A percentile compares a stretch with the other conserved stretches of the same genome.
Evolutionary conservation across 73 alveolate genomes (phyloP).

Genomic region (Tetrahymena thermophila): DNA sequence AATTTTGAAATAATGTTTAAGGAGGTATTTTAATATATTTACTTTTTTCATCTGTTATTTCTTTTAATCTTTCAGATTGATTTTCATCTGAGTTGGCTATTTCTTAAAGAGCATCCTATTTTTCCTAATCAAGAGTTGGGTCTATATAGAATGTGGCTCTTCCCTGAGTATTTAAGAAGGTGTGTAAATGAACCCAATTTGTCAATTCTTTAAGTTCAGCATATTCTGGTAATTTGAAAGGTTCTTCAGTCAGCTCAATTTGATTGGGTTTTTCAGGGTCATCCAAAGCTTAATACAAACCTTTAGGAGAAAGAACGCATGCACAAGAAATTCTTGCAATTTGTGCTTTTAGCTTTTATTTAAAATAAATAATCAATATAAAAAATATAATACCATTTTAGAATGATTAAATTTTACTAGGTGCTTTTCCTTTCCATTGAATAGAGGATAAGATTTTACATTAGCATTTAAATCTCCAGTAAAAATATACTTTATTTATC

Average conservation of each 20-base stretch:
- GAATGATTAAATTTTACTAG: neutral
- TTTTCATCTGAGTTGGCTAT: conserved; percentile 34
- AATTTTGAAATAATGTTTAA: conserved; percentile 27
- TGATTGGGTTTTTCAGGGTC: conserved; percentile 52
- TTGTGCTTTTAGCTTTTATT: conserved; percentile 61
- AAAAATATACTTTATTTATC: conserved; percentile 76
- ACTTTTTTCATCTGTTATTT: conserved; percentile 46
- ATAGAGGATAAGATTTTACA: conserved; percentile 86
- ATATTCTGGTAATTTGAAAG: conserved; percentile 57
- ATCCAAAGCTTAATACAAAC: conserved; percentile 64
- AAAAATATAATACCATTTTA: neutral
- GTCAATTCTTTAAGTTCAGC: conserved; percentile 64
- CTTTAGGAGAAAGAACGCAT: conserved; percentile 77
- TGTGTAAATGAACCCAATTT: conserved; percentile 82
- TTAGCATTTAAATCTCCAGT: conserved; percentile 88
- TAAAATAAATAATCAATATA: neutral
- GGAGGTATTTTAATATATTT: neutral
- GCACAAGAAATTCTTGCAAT: conserved; percentile 90
- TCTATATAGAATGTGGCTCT: conserved; percentile 64
- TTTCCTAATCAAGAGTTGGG: conserved; percentile 60
- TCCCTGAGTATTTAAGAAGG: conserved; percentile 64
- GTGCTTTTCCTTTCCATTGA: conserved; percentile 92
- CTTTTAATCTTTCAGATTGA: neutral
- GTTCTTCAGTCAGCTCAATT: conserved; percentile 67
- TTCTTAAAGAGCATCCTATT: conserved; percentile 19